Percentiles rank a stretch among this genome's conserved stretches.
Conservation (phyloP, 768 basidiomycete genomes). For the Amanita rimosa region DNA sequence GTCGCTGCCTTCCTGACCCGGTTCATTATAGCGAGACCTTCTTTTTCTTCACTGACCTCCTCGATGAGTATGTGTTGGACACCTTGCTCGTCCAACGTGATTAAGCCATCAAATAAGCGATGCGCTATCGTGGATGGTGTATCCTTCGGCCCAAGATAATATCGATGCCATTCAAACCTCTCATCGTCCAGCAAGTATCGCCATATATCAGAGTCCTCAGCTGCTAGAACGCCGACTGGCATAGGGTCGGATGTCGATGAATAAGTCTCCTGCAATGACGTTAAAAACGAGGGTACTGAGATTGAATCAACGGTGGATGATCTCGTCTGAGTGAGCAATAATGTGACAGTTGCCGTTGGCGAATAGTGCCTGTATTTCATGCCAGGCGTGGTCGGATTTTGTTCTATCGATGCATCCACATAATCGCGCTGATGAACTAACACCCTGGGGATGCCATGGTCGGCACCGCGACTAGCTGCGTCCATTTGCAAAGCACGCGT, state of each 20-base stretch:
- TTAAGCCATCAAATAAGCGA: slow-evolving; percentile 77
- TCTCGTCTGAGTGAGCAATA: slow-evolving; percentile 45
- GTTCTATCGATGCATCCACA: slow-evolving; percentile 53
- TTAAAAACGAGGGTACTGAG: slow-evolving; percentile 25
- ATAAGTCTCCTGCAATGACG: slow-evolving; percentile 20
- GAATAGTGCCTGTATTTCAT: slow-evolving; percentile 99
- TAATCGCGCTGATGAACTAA: slow-evolving; percentile 79
- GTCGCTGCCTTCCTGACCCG: slow-evolving; percentile 84
- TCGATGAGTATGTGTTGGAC: slow-evolving; percentile 83
- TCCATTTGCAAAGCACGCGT: slow-evolving; percentile 42
- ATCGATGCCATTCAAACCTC: slow-evolving; percentile 45
- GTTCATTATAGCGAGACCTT: slow-evolving; percentile 94
- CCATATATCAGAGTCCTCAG: slow-evolving; percentile 44
- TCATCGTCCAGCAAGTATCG: slow-evolving; percentile 16
- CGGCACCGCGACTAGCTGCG: slow-evolving; percentile 10
- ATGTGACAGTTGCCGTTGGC: slow-evolving; percentile 75
- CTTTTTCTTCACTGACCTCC: slow-evolving; percentile 65
- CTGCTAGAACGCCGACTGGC: slow-evolving; percentile 63
- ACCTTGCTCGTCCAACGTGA: slow-evolving; percentile 64
- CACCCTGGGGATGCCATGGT: slow-evolving; percentile 40
- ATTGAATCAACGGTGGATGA: slow-evolving; percentile 26
- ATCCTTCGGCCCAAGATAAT: slow-evolving; percentile 34
- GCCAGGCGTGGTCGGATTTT: slow-evolving; percentile 87
- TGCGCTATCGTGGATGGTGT: slow-evolving; percentile 66
- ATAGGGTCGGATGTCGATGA: slow-evolving; percentile 12